phyloP scores from a whole-genome alignment of 257 asterid genomes.

The Nicotiana undulata region DNA sequence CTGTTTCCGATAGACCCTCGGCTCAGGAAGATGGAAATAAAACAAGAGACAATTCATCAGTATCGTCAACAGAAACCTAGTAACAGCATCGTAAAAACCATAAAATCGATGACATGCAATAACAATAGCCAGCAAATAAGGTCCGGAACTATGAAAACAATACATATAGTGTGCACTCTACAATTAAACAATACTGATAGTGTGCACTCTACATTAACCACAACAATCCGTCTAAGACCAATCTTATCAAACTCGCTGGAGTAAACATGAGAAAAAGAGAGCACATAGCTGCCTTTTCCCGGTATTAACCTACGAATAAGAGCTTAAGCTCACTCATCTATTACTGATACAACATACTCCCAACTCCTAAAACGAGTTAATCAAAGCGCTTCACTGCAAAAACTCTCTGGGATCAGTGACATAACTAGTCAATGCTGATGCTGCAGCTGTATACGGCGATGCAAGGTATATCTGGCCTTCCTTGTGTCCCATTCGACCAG shows the following conservation, averaged over 20 bases:
- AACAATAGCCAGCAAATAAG: no score
- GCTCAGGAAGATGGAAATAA: no score
- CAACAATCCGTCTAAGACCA: no score
- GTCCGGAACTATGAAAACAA: no score
- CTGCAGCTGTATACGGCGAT: slow-evolving; percentile 98
- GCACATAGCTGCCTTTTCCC: neutral
- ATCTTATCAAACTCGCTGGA: neutral
- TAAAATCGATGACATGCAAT: no score
- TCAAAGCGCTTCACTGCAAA: slow-evolving; percentile 39
- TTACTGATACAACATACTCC: neutral
- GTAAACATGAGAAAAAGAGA: neutral
- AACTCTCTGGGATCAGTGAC: slow-evolving; percentile 96
- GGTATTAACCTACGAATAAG: neutral
- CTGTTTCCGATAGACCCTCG: no score
- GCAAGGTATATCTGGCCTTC: slow-evolving; percentile 97
- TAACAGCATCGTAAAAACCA: no score
- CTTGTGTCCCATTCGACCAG: slow-evolving; percentile 96
- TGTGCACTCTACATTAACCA: no score
- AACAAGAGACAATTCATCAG: no score
- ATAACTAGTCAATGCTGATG: slow-evolving; percentile 87
- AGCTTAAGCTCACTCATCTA: neutral
- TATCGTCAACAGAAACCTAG: no score
- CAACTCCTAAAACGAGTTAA: neutral
- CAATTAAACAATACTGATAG: no score
- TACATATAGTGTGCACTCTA: no score